These are phyloP conservation scores for Arthrobotrys pseudoclavata DNA, from an alignment of 2,329 filamentous ascomycete species.

Conservation along the genomic window DNA sequence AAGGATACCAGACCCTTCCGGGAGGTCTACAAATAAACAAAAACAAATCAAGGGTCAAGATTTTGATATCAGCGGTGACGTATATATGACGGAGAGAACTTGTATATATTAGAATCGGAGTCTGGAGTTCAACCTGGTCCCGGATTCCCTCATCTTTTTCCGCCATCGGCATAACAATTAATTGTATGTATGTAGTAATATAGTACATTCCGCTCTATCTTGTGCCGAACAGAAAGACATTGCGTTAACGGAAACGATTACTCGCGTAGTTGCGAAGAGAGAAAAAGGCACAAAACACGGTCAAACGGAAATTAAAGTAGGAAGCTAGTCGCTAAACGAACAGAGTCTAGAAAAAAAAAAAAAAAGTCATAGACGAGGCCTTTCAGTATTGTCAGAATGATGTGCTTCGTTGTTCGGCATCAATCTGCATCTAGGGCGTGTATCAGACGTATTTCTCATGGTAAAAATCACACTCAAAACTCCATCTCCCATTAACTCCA, in stretches of 20 bases:
- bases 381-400: slow-evolving; percentile 52
- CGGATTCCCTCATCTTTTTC: not conserved
- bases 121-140: not conserved
- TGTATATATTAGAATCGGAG: slow-evolving; percentile 24
- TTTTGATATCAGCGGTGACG: not conserved
- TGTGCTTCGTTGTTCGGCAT: slow-evolving; percentile 36
- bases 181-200: slow-evolving; percentile 49
- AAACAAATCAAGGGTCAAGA: slow-evolving; percentile 60
- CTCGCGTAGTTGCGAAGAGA: not conserved
- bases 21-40: slow-evolving; percentile 84
- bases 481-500: slow-evolving; percentile 45
- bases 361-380: slow-evolving; percentile 33
- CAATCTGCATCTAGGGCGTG: slow-evolving; percentile 42
- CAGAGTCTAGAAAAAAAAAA: slow-evolving; percentile 21
- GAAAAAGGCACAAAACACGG: slow-evolving; percentile 15
- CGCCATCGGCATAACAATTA: not conserved
- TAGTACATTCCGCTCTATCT: slow-evolving; percentile 59
- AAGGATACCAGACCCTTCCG: slow-evolving; percentile 94
- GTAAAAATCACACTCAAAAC: slow-evolving; percentile 26
- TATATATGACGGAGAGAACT: not conserved
- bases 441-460: slow-evolving; percentile 31
- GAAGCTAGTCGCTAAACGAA: slow-evolving; percentile 38
- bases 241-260: slow-evolving; percentile 14
- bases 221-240: not conserved
- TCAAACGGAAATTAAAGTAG: slow-evolving; percentile 22